These are phyloP conservation scores for Thuja plicata DNA, from an alignment of 83 land plant genomes.

Conservation along the genomic window DNA sequence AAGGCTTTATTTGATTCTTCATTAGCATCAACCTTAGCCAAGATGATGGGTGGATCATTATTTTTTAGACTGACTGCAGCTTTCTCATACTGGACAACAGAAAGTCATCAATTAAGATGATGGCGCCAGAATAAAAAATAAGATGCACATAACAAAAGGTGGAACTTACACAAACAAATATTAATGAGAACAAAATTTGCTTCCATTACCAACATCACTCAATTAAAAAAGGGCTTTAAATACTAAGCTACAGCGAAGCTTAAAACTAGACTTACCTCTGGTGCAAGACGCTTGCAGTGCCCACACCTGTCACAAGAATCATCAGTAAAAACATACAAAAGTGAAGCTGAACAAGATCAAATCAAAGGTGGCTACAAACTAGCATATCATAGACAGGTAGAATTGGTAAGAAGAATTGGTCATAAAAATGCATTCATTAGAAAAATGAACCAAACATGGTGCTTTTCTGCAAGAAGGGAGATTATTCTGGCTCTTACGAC, in stretches of 20 bases:
- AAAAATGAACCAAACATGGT: not conserved
- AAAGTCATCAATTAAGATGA: not conserved
- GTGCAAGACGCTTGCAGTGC: constrained; percentile 84
- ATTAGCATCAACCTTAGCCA: constrained; percentile 92
- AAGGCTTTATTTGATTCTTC: constrained; percentile 74
- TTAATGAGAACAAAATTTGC: not conserved
- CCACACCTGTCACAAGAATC: constrained; percentile 75
- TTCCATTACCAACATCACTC: not conserved
- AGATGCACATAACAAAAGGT: not conserved
- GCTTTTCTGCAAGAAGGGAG: not conserved
- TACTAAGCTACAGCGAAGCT: not conserved
- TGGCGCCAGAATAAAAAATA: not conserved
- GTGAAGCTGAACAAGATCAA: not conserved
- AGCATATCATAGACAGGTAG: not conserved
- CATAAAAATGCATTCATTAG: not conserved
- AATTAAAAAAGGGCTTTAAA: not conserved
- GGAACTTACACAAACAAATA: not conserved
- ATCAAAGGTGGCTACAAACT: not conserved
- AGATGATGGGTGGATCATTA: constrained; percentile 70
- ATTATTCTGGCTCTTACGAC: too few species aligned
- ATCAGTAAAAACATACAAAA: not conserved
- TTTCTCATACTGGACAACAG: constrained; percentile 73
- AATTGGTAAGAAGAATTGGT: not conserved
- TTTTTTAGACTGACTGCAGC: constrained; percentile 70
- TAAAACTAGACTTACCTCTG: constrained; percentile 63